Evolutionary conservation across 1,139 yeast genomes (phyloP), one percentile per base, ranked within the genome.

Genomic region (Geotrichum restrictum): DNA sequence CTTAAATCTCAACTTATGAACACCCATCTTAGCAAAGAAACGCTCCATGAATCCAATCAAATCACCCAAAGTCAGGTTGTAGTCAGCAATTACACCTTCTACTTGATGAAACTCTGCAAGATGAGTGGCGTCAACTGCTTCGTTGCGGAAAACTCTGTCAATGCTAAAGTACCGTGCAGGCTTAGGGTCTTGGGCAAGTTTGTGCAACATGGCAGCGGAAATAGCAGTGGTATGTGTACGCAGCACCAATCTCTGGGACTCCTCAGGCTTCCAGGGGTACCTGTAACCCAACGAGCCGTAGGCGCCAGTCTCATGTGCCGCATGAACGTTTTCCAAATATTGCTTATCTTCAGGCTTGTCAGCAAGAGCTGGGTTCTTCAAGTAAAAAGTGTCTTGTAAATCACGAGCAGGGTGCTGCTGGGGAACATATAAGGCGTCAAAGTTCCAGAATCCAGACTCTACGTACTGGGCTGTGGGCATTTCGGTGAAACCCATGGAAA

Each of bases 341-440:
- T 74, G 72, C 67, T 78, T 76, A 70, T 93, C 98, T 60, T 82
- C 82, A 48, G 98, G 98, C 62, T 79, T 75, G 56, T 83, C 84
- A 50, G 96, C 95, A 58, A 71, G 74, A 48, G 74, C 75, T 39
- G 99, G 99, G 69, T 93, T 97, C 70, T 89, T 91, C 73, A 94
- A 79, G 74, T 93, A 93, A 76, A 93, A 93, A 54, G 99, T 93
- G 72, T 93, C 98, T 74, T 93, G 99, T 69, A 93, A 78, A 70
- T 93, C 99, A 77, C 99, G 86, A 47, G 99, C 99, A 32, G 99
- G 98, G 74, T 93, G 99, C 74, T 93, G 98, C 76, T 93, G 99
- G 54, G 99, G 99, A 52, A 93, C 99, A 66, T 76, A 93, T 64
- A 93, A 78, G 3, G 98, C 81, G 70, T 93, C 99, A 68, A 93